Evolutionary conservation across 163 green algal species (phyloP), one percentile per base, ranked within the genome.

Genomic region (Botryococcus braunii): DNA sequence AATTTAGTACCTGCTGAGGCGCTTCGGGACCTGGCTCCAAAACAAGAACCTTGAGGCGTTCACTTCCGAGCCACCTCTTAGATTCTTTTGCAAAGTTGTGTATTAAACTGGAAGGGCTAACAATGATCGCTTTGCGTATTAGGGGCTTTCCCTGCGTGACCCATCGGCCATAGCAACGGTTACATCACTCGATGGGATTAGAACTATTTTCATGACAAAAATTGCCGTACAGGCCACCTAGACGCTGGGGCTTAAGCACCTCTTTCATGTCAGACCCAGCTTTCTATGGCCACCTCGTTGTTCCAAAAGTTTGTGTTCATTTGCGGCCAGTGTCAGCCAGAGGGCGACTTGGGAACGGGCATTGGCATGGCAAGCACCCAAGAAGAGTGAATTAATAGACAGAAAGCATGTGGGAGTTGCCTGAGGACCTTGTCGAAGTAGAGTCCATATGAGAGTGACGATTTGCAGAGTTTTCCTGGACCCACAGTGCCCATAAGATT

Each of bases 1-100:
- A n/a, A n/a, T n/a, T n/a, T n/a, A 34, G 4, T 48, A 79, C 77
- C 55, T 69, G 62, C 46, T 77, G 62, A 58, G 74, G 65, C 61
- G 78, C 75, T 2, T 82, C 66, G 5, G 77, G 21, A 0, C 77
- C 79, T 5, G 82, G 55, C 34, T 69, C 65, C 41, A 89, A 58
- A 39, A 79, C 77, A 23, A 88, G 62, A 17, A 66, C 77, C 25
- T 81, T 71, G 38, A 96, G 68, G 0, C 91, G 77, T 79, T 96
- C 87, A 5, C 46, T 62, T 41, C 91, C 91, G 48, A 97, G 86
- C 91, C 91, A 97, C 75, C 96, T 96, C 23, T 72, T 69, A 2
- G 78, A 77, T 40, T 85, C 80, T 27, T 68, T 76, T 0, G 68
- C 80, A 88, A 90, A 97, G 74, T 97, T 97, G 25, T 75, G 62